A percentile compares a stretch with the other conserved stretches of the same genome.
Evolutionary conservation across 352 stramenopile genomes (phyloP).

Genomic region (Phytopythium sindhum): DNA sequence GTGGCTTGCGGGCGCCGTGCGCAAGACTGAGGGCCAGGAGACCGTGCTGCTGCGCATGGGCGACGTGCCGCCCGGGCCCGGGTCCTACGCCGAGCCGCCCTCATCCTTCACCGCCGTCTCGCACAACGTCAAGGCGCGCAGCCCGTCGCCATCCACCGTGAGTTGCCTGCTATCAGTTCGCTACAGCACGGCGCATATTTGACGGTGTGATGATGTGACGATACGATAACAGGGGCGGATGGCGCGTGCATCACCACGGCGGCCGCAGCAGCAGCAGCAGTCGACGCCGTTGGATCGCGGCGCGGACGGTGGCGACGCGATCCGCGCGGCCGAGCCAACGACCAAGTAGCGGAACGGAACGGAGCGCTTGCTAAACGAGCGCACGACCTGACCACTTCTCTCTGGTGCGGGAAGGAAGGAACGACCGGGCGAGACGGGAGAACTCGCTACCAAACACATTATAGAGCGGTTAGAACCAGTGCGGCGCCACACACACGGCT

Average conservation of each 20-base stretch:
- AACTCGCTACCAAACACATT: background rate
- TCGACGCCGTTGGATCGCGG: background rate
- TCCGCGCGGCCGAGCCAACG: constrained; percentile 3
- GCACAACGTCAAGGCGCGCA: constrained; percentile 60
- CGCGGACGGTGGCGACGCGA: background rate
- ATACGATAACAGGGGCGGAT: background rate
- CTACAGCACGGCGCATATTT: background rate
- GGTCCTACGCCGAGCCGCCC: constrained; percentile 61
- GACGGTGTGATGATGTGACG: background rate
- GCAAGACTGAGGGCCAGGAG: constrained; percentile 67
- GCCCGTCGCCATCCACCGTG: constrained; percentile 5
- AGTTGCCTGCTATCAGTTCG: background rate
- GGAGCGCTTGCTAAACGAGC: background rate
- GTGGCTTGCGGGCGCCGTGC: constrained; percentile 77
- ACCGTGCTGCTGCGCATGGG: constrained; percentile 71
- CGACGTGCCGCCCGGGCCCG: constrained; percentile 61
- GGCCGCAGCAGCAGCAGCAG: background rate
- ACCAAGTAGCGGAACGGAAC: background rate
- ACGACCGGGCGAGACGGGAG: background rate
- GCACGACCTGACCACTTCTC: background rate
- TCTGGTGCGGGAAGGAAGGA: background rate
- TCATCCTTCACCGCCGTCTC: constrained; percentile 75
- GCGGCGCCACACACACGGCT: too few species aligned
- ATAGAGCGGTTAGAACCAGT: background rate
- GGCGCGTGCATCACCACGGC: constrained; percentile 1